Evolutionary conservation across 108 stramenopile genomes (phyloP), one percentile per base, ranked within the genome.

Genomic region (Stephanodiscus minutulus): DNA sequence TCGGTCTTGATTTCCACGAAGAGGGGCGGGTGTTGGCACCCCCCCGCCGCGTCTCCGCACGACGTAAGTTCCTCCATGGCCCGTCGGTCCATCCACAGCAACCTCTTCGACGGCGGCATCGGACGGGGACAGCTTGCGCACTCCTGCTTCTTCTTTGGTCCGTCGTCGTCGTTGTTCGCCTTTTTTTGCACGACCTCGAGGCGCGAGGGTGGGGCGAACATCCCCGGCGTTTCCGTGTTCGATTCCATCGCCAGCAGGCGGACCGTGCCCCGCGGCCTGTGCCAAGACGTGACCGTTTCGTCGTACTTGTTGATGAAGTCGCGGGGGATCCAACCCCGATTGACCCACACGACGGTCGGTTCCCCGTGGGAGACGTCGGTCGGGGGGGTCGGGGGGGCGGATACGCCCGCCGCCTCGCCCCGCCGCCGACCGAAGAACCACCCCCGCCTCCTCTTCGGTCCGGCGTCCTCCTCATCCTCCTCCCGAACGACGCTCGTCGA

Each of bases 251-350:
- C 76, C 43, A 77, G 65, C 15, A 90, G 11, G 50, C 52, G 18
- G 3, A 83, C 76, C 0, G 18, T 48, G 15, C 88, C 92, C 8
- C 6, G 52, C 4, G 92, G 92, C 58, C 86, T 81, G 55, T 70
- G 4, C 55, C 55, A 56, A 0, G 55, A 56, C 29, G 37, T 39
- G 12, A 52, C 54, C 1, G 27, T 29, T 0, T 52, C 50, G n/a
- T 28, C 29, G 31, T 70, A 24, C 15, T 54, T 47, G n/a, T 77
- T 68, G 20, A 87, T 70, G 68, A 81, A 78, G 50, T 74, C 58
- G 48, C 85, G 74, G 24, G 93, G 93, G 28, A 94, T 82, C 94
- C 94, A 95, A 27, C 94, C 94, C 72, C 94, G 88, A 81, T 95
- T 95, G 67, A 95, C 75, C 84, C 86, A 88, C 9, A 91, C 87